These are phyloP conservation scores for Cladosporium oxysporum DNA, from an alignment of 2,329 filamentous ascomycete genomes.

Conservation along the genomic window DNA sequence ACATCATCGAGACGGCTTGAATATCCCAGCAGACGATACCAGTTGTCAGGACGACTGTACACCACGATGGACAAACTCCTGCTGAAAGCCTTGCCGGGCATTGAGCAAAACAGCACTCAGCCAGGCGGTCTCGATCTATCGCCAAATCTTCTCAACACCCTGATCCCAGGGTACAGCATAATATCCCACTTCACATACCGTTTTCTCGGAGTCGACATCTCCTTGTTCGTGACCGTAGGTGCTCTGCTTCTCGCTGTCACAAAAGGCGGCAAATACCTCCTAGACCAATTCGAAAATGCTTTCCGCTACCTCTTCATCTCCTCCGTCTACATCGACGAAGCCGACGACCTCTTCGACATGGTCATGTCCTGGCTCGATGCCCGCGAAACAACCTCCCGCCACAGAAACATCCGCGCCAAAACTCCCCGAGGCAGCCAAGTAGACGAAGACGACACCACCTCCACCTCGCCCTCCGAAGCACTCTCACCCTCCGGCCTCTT, in stretches of 20 bases:
- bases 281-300: constrained; percentile 32
- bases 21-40: background rate
- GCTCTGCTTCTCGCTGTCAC: constrained; percentile 45
- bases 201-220: constrained; percentile 50
- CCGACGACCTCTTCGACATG: constrained; percentile 46
- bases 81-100: constrained; percentile 14
- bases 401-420: constrained; percentile 43
- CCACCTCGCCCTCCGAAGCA: constrained; percentile 38
- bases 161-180: constrained; percentile 54
- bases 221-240: constrained; percentile 47
- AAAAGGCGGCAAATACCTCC: constrained; percentile 43
- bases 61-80: constrained; percentile 22
- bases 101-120: constrained; percentile 14
- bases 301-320: constrained; percentile 45
- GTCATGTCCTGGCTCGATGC: constrained; percentile 48
- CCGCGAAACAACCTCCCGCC: constrained; percentile 41
- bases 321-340: constrained; percentile 47
- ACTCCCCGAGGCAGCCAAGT: constrained; percentile 41
- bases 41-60: background rate
- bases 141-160: constrained; percentile 49
- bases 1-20: background rate
- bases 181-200: constrained; percentile 47
- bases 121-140: constrained; percentile 40
- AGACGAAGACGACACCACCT: constrained; percentile 30
- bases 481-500: constrained; percentile 47